Base-by-base conservation (phyloP, 192 early-diverging fungal genomes). In the Polychytrium aggregatum region DNA sequence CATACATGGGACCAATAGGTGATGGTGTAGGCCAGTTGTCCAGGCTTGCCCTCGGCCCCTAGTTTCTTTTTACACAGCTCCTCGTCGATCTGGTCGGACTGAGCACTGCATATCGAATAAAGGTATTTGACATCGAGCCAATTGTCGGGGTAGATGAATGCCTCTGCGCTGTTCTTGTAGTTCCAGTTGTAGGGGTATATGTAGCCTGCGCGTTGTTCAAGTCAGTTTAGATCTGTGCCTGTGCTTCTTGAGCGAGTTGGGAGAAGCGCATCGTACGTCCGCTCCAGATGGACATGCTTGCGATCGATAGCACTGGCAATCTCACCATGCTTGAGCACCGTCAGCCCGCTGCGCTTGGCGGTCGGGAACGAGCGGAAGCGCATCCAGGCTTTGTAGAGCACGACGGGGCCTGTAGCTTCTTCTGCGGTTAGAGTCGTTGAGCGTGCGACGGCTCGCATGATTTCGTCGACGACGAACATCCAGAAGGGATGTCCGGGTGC, bases 391-490 rank as follows among this genome's bases (percentile, higher is more conserved):
- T 38, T 41, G 2, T 26, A 50, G 20, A 66, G 30, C 44, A 51
- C 44, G 2, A 59, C 45, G 18, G 64, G 64, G 14, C 64, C 64
- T 2, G 64, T 64, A 9, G 31, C 11, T 20, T 22, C 26, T 38
- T 66, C 64, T 2, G 52, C 43, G 17, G 11, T 3, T 24, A 60
- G 22, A 13, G 6, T 17, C 16, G 17, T 35, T 31, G 25, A 18
- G 9, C 58, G 39, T 17, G 26, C 24, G 29, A 34, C 16, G 13
- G 16, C 10, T 14, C 30, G 22, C 37, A 54, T 18, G 38, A 68
- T 51, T 13, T 41, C n/a, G 21, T 31, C 5, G 9, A 55, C 38
- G 17, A 63, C 38, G 10, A 39, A 31, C 33, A 67, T 22, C 63
- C n/a, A n/a, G n/a, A n/a, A n/a, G n/a, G n/a, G n/a, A n/a, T n/a